phyloP scores from a whole-genome alignment of 129 eudicot genomes.

The Chrysanthemum seticuspe region DNA sequence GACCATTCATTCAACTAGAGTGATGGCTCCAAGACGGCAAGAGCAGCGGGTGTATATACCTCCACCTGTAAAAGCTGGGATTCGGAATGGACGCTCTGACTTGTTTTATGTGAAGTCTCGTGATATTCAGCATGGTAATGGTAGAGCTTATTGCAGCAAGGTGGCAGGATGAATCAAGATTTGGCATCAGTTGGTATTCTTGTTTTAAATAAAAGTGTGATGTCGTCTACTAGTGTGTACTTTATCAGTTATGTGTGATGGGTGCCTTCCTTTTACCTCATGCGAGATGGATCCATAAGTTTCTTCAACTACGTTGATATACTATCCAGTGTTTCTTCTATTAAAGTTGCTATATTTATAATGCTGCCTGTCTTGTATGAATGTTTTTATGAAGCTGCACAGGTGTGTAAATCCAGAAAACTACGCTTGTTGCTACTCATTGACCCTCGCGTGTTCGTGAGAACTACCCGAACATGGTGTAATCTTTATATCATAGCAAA shows the following conservation, averaged over 20 bases:
- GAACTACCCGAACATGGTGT: too few species aligned
- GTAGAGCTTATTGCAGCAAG: conserved; percentile 43
- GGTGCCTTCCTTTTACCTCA: neutral
- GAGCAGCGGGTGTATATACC: conserved; percentile 33
- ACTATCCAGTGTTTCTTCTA: neutral
- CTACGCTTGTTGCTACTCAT: too few species aligned
- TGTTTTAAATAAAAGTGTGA: neutral
- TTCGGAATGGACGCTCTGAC: conserved; percentile 53
- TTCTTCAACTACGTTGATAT: neutral
- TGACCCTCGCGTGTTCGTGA: too few species aligned
- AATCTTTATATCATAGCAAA: too few species aligned
- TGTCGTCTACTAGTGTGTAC: neutral
- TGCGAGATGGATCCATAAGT: too few species aligned
- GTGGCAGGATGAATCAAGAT: conserved; percentile 55
- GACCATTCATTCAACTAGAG: conserved; percentile 40
- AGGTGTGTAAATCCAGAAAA: too few species aligned
- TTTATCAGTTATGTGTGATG: neutral
- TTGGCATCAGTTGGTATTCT: neutral
- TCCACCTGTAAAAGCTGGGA: conserved; percentile 73
- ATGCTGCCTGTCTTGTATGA: too few species aligned
- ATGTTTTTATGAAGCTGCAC: too few species aligned
- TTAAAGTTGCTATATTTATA: too few species aligned
- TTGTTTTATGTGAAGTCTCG: conserved; percentile 44
- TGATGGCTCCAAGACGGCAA: conserved; percentile 34
- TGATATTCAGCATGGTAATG: conserved; percentile 19